These are phyloP conservation scores for Exophiala oligosperma DNA, from an alignment of 2,329 filamentous ascomycete genomes.

Conservation along the genomic window DNA sequence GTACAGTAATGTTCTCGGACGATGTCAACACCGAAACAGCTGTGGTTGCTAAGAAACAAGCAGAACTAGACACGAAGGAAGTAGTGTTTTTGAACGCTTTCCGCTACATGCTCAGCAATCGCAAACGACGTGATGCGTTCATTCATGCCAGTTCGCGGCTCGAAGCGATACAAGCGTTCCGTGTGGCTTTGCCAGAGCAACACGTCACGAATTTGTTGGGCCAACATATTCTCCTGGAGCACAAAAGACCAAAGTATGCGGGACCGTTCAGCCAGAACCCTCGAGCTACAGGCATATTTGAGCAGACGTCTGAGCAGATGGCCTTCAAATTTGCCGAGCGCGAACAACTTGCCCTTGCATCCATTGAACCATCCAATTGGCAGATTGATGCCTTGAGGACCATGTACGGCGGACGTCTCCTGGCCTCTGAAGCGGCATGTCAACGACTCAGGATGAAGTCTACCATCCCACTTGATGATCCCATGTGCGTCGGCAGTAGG, in stretches of 20 bases:
- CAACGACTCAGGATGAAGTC: constrained; percentile 28
- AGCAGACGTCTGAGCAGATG: constrained; percentile 34
- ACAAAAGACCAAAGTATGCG: constrained; percentile 70
- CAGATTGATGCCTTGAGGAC: constrained; percentile 62
- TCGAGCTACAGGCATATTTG: constrained; percentile 59
- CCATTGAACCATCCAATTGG: constrained; percentile 63
- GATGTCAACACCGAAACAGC: constrained; percentile 12
- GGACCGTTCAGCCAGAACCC: constrained; percentile 70
- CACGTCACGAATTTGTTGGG: constrained; percentile 82
- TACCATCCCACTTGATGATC: constrained; percentile 26
- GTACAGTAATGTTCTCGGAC: constrained; percentile 13
- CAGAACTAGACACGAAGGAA: constrained; percentile 55
- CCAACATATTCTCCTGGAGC: constrained; percentile 75
- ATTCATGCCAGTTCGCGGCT: constrained; percentile 82
- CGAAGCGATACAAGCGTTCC: constrained; percentile 81
- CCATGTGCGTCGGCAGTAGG: constrained; percentile 35
- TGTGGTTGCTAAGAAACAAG: constrained; percentile 42
- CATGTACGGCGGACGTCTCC: constrained; percentile 60
- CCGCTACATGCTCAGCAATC: constrained; percentile 68
- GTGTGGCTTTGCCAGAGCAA: constrained; percentile 68
- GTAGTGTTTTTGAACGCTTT: constrained; percentile 89
- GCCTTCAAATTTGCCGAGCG: constrained; percentile 60
- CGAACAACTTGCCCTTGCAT: constrained; percentile 75
- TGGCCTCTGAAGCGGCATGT: constrained; percentile 54
- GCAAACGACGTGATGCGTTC: constrained; percentile 72